Conservation (phyloP, 2,329 filamentous ascomycete species). For the Onygenales sp. region DNA sequence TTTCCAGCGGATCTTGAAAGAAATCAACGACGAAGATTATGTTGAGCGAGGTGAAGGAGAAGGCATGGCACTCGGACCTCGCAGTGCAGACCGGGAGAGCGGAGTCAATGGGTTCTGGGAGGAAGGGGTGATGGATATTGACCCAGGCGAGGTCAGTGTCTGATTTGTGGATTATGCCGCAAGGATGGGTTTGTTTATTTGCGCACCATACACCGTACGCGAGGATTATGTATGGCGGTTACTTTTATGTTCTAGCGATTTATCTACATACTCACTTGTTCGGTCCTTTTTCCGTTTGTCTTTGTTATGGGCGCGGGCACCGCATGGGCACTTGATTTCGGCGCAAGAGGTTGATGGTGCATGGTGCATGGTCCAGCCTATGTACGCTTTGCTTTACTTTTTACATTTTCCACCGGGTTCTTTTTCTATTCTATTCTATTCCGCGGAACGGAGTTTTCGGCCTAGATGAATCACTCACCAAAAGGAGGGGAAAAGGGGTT, state of each 20-base stretch:
- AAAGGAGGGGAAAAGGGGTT: no score
- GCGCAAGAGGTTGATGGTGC: no score
- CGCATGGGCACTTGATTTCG: no score
- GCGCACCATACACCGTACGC: no score
- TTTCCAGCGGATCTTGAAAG: constrained; percentile 77
- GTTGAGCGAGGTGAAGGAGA: constrained; percentile 36
- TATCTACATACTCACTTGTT: no score
- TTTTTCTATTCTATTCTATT: neutral
- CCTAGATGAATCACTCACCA: neutral
- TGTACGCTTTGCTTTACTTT: neutral
- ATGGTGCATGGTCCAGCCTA: neutral
- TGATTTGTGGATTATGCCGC: neutral
- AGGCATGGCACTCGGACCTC: constrained; percentile 27
- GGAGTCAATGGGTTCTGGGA: constrained; percentile 29
- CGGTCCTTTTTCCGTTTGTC: no score
- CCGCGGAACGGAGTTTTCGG: neutral
- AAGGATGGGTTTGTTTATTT: neutral
- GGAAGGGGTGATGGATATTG: constrained; percentile 33
- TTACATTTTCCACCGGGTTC: neutral
- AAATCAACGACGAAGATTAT: constrained; percentile 47
- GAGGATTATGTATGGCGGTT: neutral
- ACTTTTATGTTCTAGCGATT: neutral
- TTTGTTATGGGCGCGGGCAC: no score
- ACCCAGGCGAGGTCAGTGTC: constrained; percentile 35
- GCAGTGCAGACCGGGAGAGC: constrained; percentile 21